Evolutionary conservation across 2,329 filamentous ascomycete species (phyloP).

Genomic region (Elsinoe australis): DNA sequence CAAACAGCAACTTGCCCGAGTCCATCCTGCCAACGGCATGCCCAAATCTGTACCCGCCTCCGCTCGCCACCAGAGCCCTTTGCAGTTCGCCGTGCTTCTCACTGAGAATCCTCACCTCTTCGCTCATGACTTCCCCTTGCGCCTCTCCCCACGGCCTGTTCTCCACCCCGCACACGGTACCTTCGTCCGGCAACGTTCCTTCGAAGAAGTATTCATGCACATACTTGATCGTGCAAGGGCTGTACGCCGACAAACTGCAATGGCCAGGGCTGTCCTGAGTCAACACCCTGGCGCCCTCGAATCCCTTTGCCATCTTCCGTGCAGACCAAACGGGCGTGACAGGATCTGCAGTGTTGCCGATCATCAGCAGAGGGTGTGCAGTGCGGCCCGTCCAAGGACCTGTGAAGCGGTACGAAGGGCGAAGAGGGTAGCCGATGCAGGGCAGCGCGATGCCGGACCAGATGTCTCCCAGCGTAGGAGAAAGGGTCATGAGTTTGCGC

Average conservation of each 20-base stretch:
- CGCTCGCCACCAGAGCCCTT: constrained; percentile 4
- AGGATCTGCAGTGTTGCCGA: constrained; percentile 31
- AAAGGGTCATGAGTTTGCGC: constrained; percentile 29
- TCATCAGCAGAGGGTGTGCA: constrained; percentile 27
- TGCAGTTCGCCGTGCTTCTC: neutral
- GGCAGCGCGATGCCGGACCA: constrained; percentile 34
- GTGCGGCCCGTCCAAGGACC: constrained; percentile 25
- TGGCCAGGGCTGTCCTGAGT: constrained; percentile 33
- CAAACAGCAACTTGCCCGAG: neutral
- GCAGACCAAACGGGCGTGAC: constrained; percentile 39
- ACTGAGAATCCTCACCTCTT: neutral
- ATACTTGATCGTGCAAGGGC: constrained; percentile 5
- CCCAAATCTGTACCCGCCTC: constrained; percentile 3
- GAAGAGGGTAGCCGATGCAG: constrained; percentile 35
- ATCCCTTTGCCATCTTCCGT: constrained; percentile 36
- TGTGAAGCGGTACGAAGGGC: constrained; percentile 31
- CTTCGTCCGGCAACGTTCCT: constrained; percentile 2
- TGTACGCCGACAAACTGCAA: constrained; percentile 12
- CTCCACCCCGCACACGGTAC: constrained; percentile 13
- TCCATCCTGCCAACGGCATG: neutral
- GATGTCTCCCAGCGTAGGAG: constrained; percentile 32
- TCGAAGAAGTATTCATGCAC: constrained; percentile 10
- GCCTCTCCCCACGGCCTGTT: constrained; percentile 7
- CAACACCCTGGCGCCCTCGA: constrained; percentile 40
- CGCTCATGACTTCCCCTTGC: neutral